Conservation (phyloP, 1,284 basidiomycete species). For the Polyporus tsugae region DNA sequence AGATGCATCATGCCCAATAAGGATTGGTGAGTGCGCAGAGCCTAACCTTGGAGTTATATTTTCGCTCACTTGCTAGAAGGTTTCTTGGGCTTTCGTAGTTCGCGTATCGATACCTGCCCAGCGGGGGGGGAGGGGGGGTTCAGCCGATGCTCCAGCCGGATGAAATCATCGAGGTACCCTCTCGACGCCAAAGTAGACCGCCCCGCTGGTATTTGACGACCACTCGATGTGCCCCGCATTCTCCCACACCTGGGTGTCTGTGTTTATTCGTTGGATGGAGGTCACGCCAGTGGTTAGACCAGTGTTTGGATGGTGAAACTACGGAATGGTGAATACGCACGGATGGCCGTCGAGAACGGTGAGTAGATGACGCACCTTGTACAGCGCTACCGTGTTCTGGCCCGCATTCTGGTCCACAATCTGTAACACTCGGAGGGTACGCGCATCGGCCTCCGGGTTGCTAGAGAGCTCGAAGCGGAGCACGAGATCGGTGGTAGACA, state of each 20-base stretch:
- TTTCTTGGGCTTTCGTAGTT: slow-evolving; percentile 60
- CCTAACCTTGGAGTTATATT: background rate
- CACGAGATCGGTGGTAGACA: slow-evolving; percentile 45
- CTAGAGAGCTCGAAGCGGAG: slow-evolving; percentile 53
- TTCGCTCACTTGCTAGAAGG: slow-evolving; percentile 55
- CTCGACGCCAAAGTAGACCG: slow-evolving; percentile 58
- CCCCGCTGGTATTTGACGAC: slow-evolving; percentile 53
- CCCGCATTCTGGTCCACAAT: slow-evolving; percentile 40
- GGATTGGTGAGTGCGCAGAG: slow-evolving; percentile 7
- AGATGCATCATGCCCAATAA: too few species aligned
- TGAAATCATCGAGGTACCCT: slow-evolving; percentile 44
- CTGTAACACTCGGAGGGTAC: slow-evolving; percentile 53
- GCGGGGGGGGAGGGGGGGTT: slow-evolving; percentile 6
- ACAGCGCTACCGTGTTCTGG: slow-evolving; percentile 49
- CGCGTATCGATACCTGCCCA: slow-evolving; percentile 52
- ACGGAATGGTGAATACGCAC: background rate
- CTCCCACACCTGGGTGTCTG: slow-evolving; percentile 53
- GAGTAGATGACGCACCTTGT: slow-evolving; percentile 48
- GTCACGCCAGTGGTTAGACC: slow-evolving; percentile 54
- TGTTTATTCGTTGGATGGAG: slow-evolving; percentile 58
- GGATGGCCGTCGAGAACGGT: background rate
- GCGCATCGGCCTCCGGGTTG: slow-evolving; percentile 48
- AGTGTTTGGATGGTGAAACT: slow-evolving; percentile 63
- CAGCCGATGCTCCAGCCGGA: slow-evolving; percentile 7
- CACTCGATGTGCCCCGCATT: slow-evolving; percentile 62